Conservation (phyloP, 352 stramenopile genomes). For the Globisporangium heterothallicum region DNA sequence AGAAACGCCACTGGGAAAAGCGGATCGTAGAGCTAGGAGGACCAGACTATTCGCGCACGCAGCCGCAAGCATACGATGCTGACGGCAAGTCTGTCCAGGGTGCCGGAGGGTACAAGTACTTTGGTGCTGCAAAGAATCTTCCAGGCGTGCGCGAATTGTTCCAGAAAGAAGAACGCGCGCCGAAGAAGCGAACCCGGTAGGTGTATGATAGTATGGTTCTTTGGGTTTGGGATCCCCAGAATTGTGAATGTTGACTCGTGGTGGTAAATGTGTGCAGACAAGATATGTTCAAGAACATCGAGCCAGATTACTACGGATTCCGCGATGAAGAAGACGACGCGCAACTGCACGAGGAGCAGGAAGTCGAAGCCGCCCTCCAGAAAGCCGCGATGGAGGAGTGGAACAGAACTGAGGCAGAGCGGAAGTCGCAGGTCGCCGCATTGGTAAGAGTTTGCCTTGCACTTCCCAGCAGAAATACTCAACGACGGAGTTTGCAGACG, state of each 20-base stretch:
- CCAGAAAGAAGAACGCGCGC: conserved; percentile 65
- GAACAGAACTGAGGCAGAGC: conserved; percentile 41
- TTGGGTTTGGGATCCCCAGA: background rate
- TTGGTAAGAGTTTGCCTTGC: too few relatives aligned
- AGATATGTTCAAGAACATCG: conserved; percentile 91
- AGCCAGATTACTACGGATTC: conserved; percentile 80
- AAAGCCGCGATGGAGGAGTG: conserved; percentile 50
- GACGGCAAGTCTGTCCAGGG: conserved; percentile 68
- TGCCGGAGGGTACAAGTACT: conserved; percentile 92
- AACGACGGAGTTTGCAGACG: too few relatives aligned
- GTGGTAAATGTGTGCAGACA: conserved; percentile 16
- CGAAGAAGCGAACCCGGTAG: conserved; percentile 40
- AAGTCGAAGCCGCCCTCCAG: conserved; percentile 37
- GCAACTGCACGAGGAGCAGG: conserved; percentile 35
- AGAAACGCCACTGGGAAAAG: conserved; percentile 88
- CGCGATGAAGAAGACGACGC: conserved; percentile 59
- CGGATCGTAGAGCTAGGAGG: conserved; percentile 89
- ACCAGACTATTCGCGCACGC: conserved; percentile 79
- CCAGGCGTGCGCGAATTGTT: conserved; percentile 95
- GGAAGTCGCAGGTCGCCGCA: conserved; percentile 28
- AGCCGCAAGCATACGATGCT: conserved; percentile 73
- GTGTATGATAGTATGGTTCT: background rate
- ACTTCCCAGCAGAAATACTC: too few relatives aligned
- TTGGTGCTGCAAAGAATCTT: conserved; percentile 95
- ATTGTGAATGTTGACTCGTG: background rate